Conservation (phyloP, 352 stramenopile genomes). For the Phytophthora boehmeriae region DNA sequence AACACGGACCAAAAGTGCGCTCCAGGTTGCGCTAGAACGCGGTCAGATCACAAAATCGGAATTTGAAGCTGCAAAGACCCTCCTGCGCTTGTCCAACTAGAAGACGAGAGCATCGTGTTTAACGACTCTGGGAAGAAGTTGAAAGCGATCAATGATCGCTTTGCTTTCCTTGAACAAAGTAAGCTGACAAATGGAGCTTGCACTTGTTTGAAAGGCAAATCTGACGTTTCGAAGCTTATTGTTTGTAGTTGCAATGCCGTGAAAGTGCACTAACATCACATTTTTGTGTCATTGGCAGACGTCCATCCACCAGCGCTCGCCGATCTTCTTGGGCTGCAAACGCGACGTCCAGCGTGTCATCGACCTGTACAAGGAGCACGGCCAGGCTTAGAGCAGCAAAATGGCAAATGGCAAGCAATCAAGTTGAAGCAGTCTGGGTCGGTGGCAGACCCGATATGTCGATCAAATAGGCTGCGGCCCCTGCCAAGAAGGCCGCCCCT, state of each 20-base stretch:
- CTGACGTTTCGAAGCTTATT: too few relatives aligned
- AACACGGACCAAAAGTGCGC: too few relatives aligned
- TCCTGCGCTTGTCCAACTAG: too few relatives aligned
- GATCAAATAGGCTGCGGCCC: constrained; percentile 25
- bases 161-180: too few relatives aligned
- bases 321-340: constrained; percentile 96
- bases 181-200: too few relatives aligned
- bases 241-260: constrained; percentile 12
- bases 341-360: constrained; percentile 83
- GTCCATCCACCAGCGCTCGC: constrained; percentile 96
- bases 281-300: constrained; percentile 40
- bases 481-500: constrained; percentile 31
- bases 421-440: constrained; percentile 7
- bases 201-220: too few relatives aligned
- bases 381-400: constrained; percentile 14
- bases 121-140: too few relatives aligned
- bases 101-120: too few relatives aligned
- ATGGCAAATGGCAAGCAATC: not conserved
- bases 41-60: too few relatives aligned
- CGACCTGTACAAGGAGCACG: constrained; percentile 69
- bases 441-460: constrained; percentile 34
- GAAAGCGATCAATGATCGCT: too few relatives aligned
- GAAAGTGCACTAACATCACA: constrained; percentile 10
- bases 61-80: too few relatives aligned
- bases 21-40: too few relatives aligned